phyloP scores from a whole-genome alignment of 179 eudicot species.

The Drosera spatulata region DNA sequence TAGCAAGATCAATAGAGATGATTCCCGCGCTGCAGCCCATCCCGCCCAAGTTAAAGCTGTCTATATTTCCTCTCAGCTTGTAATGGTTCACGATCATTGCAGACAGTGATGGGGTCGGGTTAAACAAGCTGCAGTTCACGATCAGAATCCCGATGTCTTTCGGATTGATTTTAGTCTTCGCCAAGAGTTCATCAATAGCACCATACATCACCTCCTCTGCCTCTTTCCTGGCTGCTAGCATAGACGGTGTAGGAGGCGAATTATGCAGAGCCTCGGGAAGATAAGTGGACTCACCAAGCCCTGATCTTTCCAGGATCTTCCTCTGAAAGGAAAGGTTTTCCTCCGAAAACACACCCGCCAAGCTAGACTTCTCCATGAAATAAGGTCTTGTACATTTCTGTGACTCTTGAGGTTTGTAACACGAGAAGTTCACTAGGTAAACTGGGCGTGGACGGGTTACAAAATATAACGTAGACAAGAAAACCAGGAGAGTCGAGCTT shows the following conservation, averaged over 20 bases:
- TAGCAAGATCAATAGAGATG: constrained; percentile 49
- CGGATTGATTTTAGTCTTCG: constrained; percentile 39
- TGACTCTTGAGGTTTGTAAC: constrained; percentile 31
- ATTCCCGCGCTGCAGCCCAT: constrained; percentile 66
- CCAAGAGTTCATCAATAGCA: constrained; percentile 43
- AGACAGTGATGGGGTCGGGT: constrained; percentile 45
- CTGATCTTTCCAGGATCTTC: constrained; percentile 46
- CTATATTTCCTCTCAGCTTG: constrained; percentile 38
- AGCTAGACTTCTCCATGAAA: constrained; percentile 26
- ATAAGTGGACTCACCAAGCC: constrained; percentile 44
- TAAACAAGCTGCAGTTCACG: constrained; percentile 28
- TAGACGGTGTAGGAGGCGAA: constrained; percentile 30
- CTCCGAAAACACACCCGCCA: constrained; percentile 20
- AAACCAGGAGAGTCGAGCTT: constrained; percentile 33
- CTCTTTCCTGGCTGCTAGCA: constrained; percentile 50
- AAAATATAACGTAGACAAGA: constrained; percentile 38
- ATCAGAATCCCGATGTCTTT: constrained; percentile 43
- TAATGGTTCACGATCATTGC: constrained; percentile 53
- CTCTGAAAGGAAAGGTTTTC: constrained; percentile 41
- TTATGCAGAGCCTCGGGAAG: constrained; percentile 26
- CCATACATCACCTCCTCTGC: constrained; percentile 65
- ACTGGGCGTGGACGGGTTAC: constrained; percentile 41
- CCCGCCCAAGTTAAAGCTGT: constrained; percentile 47
- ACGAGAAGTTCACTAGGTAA: constrained; percentile 33
- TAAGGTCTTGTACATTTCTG: constrained; percentile 22